A percentile compares a stretch with the other conserved stretches of the same genome.
phyloP scores from a whole-genome alignment of 495 filamentous ascomycete genomes.

The Xylaria intraflava region DNA sequence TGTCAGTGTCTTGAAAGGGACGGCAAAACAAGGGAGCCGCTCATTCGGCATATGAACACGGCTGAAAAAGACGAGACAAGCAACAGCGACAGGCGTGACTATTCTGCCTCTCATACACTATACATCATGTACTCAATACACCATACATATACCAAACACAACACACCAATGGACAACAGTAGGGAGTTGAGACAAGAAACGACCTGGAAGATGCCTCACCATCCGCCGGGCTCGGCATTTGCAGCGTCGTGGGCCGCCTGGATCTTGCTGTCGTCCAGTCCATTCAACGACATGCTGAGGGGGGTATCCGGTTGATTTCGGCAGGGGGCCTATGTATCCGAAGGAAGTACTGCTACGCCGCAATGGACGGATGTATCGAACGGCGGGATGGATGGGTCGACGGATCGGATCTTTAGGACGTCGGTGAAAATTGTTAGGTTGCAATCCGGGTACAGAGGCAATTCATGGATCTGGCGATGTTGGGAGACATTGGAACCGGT shows the following conservation, averaged over 20 bases:
- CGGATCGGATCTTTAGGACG: background rate
- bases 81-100: background rate
- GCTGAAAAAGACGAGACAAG: background rate
- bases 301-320: conserved; percentile 5
- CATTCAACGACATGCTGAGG: conserved; percentile 87
- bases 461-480: conserved; percentile 21
- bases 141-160: background rate
- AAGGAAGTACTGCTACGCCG: background rate
- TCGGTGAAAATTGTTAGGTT: conserved; percentile 7
- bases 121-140: background rate
- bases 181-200: background rate
- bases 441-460: conserved; percentile 22
- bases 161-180: background rate
- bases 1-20: conserved; percentile 1
- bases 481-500: conserved; percentile 25
- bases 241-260: conserved; percentile 79
- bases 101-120: background rate
- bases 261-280: conserved; percentile 75
- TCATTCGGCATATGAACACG: background rate
- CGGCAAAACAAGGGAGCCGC: background rate
- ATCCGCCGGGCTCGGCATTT: conserved; percentile 81
- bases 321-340: background rate
- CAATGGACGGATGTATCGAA: background rate
- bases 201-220: conserved; percentile 51
- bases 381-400: background rate